phyloP scores from a whole-genome alignment of 2,329 filamentous ascomycete species.

The Chaetomium sp. region DNA sequence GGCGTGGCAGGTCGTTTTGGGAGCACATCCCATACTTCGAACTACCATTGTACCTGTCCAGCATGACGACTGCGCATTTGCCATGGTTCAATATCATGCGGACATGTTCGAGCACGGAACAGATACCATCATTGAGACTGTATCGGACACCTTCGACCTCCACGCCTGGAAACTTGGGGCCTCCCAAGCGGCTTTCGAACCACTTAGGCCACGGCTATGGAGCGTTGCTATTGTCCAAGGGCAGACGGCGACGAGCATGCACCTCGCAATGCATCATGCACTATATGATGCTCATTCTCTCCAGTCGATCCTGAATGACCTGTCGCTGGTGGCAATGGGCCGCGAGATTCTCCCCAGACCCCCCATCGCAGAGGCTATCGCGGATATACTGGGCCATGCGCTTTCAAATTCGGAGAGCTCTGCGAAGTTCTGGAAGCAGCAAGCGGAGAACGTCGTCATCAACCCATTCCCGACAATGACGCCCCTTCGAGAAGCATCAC shows the following conservation, averaged over 20 bases:
- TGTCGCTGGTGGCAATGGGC: slow-evolving; percentile 48
- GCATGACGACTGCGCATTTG: slow-evolving; percentile 64
- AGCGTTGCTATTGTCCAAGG: slow-evolving; percentile 52
- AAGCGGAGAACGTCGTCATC: slow-evolving; percentile 56
- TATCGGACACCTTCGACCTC: slow-evolving; percentile 37
- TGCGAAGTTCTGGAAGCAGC: slow-evolving; percentile 64
- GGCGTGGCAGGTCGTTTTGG: slow-evolving; percentile 62
- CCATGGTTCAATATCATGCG: slow-evolving; percentile 67
- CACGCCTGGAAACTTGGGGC: slow-evolving; percentile 44
- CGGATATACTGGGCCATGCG: slow-evolving; percentile 46
- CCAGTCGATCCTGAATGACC: slow-evolving; percentile 61
- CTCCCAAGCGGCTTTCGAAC: slow-evolving; percentile 41
- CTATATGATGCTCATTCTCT: slow-evolving; percentile 84
- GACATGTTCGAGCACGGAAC: slow-evolving; percentile 29
- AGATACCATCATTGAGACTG: slow-evolving; percentile 3
- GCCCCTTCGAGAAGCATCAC: slow-evolving; percentile 53
- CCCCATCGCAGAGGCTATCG: slow-evolving; percentile 41
- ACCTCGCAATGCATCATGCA: slow-evolving; percentile 70
- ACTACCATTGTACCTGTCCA: slow-evolving; percentile 70
- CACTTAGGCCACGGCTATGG: slow-evolving; percentile 65
- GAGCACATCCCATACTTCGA: slow-evolving; percentile 70
- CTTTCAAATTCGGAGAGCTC: slow-evolving; percentile 38
- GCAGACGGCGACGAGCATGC: slow-evolving; percentile 39
- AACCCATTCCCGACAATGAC: slow-evolving; percentile 78
- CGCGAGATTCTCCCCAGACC: slow-evolving; percentile 23